Evolutionary conservation across 108 stramenopile species (phyloP), one percentile per base, ranked within the genome.

Genomic region (Cyclotella sp.): DNA sequence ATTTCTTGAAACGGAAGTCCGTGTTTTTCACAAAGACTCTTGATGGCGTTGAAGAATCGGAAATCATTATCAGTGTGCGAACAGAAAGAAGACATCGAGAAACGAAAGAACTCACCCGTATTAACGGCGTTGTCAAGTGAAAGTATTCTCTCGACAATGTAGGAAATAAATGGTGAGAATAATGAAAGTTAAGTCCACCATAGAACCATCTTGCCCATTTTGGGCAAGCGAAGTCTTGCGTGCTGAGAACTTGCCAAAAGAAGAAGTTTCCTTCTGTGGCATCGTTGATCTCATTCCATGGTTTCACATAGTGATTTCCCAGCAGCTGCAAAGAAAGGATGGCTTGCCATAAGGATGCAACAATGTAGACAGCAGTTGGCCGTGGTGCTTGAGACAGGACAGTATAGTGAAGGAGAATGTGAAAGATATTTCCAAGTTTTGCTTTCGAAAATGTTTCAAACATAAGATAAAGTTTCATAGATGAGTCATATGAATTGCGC

Each of bases 141-240:
- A 76, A 76, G 28, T 76, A 76, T 26, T 76, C 75, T 57, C 75
- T 76, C 7, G 75, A 59, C 42, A 76, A 59, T 10, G 75, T 76
- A 19, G 75, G 75, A 55, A 76, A 76, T 34, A 76, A 47, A 68
- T 76, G 75, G 29, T 76, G 75, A 68, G 58, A 76, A 18, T 76
- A 76, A 34, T 76, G 75, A 59, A 76, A 76, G 43, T 76, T 76
- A 18, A 76, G 45, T 39, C 75, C 75, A 29, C 75, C 75, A 40
- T 76, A 76, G 18, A 59, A 76, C 75, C 75, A 76, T 60, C 63
- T 65, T 21, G 55, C 26, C 65, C 66, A 76, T 5, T 40, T 30
- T 5, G 75, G 75, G 29, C 65, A 67, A 13, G 61, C 51, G 39
- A 76, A 76, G 46, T 76, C 75, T 60, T 67, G 65, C 8, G 75